Base-by-base conservation (phyloP, 345 rosid genomes). In the Psidium friedrichsthalianum region DNA sequence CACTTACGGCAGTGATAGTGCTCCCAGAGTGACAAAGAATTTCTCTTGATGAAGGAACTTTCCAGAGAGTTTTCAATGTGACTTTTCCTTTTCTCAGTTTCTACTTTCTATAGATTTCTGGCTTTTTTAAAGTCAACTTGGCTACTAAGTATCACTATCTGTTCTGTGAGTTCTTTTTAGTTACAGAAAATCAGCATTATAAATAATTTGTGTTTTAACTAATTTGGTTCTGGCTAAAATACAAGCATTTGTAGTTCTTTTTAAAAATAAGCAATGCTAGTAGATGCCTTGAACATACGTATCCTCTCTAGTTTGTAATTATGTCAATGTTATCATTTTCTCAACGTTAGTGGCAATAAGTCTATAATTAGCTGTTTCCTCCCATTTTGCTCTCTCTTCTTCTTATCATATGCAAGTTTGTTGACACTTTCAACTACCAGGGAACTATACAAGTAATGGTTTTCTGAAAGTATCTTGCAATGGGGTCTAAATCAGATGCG, bases 401-500 rank as follows among this genome's bases (percentile, higher is more conserved):
- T 84, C 44, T 55, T 80, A 61, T 53, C 11, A 27, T 53, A 27
- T 49, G 84, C 64, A 64, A 87, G 10, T 83, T 61, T 55, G 49
- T 21, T 84, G 53, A 51, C 84, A 21, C 81, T 24, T 82, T 27
- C 44, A 56, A 25, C 82, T 57, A 87, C 84, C 92, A 97, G 98
- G 98, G 88, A 93, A 94, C 76, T 95, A 94, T 87, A 92, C 90
- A 56, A 94, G 97, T 90, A 94, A 94, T 82, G 99, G 98, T 76
- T 95, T 91, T 88, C 93, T 97, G 57, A 90, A 86, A 85, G 98
- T 97, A 78, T 97, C 98, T 8, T 97, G 98, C 91, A 94, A 97
- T 89, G 98, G 96, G 98, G 98, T 81, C 86, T 97, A 89, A 97
- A 97, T 92, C 98, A 97, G 93, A 97, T 97, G 99, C 96, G 98